Percentiles rank a stretch among this genome's conserved stretches.
phyloP scores from a whole-genome alignment of 2,329 filamentous ascomycete genomes.

The Cladosporium austrohemisphaericum region DNA sequence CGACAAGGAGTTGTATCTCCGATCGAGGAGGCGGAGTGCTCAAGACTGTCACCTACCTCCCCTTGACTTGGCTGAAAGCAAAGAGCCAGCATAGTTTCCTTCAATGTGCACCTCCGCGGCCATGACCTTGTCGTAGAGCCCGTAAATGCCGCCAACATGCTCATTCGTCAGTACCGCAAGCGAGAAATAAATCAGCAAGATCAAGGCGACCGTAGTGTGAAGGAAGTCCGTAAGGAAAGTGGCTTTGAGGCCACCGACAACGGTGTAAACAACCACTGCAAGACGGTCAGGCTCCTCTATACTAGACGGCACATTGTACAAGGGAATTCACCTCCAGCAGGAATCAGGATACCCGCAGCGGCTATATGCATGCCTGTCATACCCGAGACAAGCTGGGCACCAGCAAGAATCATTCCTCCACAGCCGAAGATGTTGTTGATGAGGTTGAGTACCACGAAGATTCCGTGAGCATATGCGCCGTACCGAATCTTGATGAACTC shows the following conservation, averaged over 20 bases:
- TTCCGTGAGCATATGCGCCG: conserved; percentile 24
- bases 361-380: conserved; percentile 48
- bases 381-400: conserved; percentile 27
- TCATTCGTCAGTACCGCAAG: conserved; percentile 43
- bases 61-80: conserved; percentile 47
- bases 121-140: conserved; percentile 47
- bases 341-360: conserved; percentile 46
- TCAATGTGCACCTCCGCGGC: conserved; percentile 42
- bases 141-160: conserved; percentile 40
- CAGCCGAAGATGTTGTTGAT: conserved; percentile 39
- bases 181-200: conserved; percentile 49
- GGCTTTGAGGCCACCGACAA: conserved; percentile 48
- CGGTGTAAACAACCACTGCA: conserved; percentile 43
- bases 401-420: conserved; percentile 30
- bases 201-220: conserved; percentile 47
- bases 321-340: conserved; percentile 38
- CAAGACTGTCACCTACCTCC: conserved; percentile 8
- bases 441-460: conserved; percentile 29
- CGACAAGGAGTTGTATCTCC: too few species aligned
- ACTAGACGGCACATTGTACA: conserved; percentile 30
- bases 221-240: conserved; percentile 50
- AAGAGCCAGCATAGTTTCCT: conserved; percentile 47
- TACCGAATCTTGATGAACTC: conserved; percentile 46
- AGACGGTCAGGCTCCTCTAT: background rate
- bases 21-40: too few species aligned